A percentile compares a stretch with the other conserved stretches of the same genome.
These are phyloP conservation scores for Barnettozyma populi DNA, from an alignment of 805 yeast genomes.

Conservation along the genomic window DNA sequence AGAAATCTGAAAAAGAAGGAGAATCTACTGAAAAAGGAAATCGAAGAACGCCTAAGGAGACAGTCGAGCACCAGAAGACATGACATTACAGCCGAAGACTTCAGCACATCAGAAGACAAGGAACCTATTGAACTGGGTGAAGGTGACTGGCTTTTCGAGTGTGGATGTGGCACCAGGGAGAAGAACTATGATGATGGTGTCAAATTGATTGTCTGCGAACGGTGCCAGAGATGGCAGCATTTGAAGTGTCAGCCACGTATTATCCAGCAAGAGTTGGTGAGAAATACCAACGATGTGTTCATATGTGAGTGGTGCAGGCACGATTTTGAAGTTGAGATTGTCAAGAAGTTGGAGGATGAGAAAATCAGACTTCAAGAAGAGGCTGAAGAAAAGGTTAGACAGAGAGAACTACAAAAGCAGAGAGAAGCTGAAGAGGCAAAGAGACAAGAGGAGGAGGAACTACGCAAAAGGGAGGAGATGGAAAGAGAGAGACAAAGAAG, in stretches of 20 bases:
- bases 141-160: conserved; percentile 34
- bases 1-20: conserved; percentile 21
- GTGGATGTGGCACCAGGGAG: conserved; percentile 31
- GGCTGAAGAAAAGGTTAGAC: conserved; percentile 19
- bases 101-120: conserved; percentile 12
- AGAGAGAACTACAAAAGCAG: conserved; percentile 18
- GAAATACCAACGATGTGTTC: conserved; percentile 22
- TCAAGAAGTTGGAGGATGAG: conserved; percentile 19
- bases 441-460: conserved; percentile 18
- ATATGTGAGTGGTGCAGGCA: conserved; percentile 26
- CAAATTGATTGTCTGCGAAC: conserved; percentile 30
- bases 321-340: conserved; percentile 22
- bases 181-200: conserved; percentile 33
- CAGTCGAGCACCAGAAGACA: conserved; percentile 18
- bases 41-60: conserved; percentile 21
- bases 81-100: conserved; percentile 24
- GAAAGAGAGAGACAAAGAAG: conserved; percentile 23
- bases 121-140: conserved; percentile 28
- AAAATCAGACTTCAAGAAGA: conserved; percentile 16
- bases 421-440: conserved; percentile 15
- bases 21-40: conserved; percentile 18
- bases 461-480: conserved; percentile 15
- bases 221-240: conserved; percentile 36
- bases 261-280: conserved; percentile 24
- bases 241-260: conserved; percentile 29